Percentiles rank a stretch among this genome's conserved stretches.
Evolutionary conservation across 805 yeast species (phyloP).

Genomic region (Saccharomycopsis microspora): DNA sequence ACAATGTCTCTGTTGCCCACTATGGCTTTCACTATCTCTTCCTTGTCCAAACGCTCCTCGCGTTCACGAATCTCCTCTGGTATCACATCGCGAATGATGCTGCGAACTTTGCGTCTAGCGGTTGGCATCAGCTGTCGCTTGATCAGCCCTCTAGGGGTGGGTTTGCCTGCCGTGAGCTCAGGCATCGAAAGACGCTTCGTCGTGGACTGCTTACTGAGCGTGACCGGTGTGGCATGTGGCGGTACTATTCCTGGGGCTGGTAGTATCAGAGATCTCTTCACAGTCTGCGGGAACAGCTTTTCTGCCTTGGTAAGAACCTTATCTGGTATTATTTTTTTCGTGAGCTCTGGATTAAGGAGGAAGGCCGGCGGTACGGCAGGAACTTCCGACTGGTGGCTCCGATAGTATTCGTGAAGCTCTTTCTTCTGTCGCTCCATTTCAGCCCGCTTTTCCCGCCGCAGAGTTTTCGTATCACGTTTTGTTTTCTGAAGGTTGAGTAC

Average conservation of each 20-base stretch:
- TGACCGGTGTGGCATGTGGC: slow-evolving; percentile 3
- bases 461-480: slow-evolving; percentile 5
- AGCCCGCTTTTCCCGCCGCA: background rate
- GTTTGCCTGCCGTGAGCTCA: background rate
- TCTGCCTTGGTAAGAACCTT: slow-evolving; percentile 12
- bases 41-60: too few species aligned
- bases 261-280: slow-evolving; percentile 9
- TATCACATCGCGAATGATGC: too few species aligned
- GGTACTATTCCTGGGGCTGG: background rate
- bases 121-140: slow-evolving; percentile 1
- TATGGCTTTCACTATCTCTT: too few species aligned
- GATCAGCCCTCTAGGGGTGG: slow-evolving; percentile 2
- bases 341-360: slow-evolving; percentile 5
- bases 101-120: background rate
- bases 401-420: slow-evolving; percentile 5
- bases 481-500: slow-evolving; percentile 6
- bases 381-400: background rate
- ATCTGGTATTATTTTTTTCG: slow-evolving; percentile 4
- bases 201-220: slow-evolving; percentile 5
- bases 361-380: slow-evolving; percentile 16
- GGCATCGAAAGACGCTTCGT: background rate
- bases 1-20: too few species aligned
- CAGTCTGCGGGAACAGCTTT: slow-evolving; percentile 11
- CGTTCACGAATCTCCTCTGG: too few species aligned
- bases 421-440: slow-evolving; percentile 1